A percentile compares a stretch with the other conserved stretches of the same genome.
phyloP scores from a whole-genome alignment of 2,329 filamentous ascomycete genomes.

The Hypoxylon sp. region DNA sequence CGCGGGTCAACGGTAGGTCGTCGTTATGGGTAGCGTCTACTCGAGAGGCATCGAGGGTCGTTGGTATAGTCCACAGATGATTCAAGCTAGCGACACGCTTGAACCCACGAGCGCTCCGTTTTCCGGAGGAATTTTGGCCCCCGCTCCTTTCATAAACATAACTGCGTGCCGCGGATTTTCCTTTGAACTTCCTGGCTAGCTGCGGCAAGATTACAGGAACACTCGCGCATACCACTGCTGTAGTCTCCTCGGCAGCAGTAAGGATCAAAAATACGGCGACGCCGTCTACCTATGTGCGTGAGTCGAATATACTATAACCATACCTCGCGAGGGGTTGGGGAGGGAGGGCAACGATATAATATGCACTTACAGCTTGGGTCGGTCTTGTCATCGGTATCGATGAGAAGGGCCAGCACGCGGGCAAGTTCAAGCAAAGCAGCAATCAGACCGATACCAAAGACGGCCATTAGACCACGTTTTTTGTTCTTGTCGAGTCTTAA shows the following conservation, averaged over 20 bases:
- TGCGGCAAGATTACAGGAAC: constrained; percentile 46
- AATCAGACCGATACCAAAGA: constrained; percentile 48
- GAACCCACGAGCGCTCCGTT: constrained; percentile 41
- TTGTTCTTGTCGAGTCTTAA: constrained; percentile 44
- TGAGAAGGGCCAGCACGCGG: constrained; percentile 44
- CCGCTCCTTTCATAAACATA: constrained; percentile 28
- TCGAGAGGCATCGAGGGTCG: constrained; percentile 28
- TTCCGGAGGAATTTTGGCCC: constrained; percentile 34
- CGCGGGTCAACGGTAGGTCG: constrained; percentile 35
- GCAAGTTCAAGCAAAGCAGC: constrained; percentile 47
- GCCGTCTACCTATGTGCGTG: constrained; percentile 37
- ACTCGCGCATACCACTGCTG: constrained; percentile 49
- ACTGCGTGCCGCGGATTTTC: constrained; percentile 9
- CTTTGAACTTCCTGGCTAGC: constrained; percentile 32
- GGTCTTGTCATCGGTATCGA: constrained; percentile 48
- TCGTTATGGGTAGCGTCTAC: constrained; percentile 32
- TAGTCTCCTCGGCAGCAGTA: constrained; percentile 49
- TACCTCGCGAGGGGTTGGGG: neutral
- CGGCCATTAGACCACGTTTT: constrained; percentile 47
- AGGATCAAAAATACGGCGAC: constrained; percentile 48
- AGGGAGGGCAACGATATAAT: neutral
- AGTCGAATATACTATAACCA: neutral
- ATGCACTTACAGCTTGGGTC: constrained; percentile 48
- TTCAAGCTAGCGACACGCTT: constrained; percentile 45
- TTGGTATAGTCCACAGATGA: constrained; percentile 40